Percentiles rank a stretch among this genome's conserved stretches.
Conservation (phyloP, 176 grass and related monocot species). For the Aegilops umbellulata region DNA sequence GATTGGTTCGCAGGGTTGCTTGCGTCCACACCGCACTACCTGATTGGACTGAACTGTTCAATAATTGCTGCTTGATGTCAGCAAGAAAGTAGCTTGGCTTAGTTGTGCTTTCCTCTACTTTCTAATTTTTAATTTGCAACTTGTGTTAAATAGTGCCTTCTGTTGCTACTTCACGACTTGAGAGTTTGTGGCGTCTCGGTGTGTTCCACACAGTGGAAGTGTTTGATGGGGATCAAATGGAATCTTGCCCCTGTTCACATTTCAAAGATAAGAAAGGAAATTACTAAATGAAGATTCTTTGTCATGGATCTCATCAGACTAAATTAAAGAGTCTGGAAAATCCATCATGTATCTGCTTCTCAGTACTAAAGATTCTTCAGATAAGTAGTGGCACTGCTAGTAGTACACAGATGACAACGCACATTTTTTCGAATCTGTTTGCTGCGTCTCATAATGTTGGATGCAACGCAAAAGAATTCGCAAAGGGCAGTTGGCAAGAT, state of each 20-base stretch:
- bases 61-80: conserved; percentile 46
- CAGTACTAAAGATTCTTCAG: not conserved
- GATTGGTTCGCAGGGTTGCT: conserved; percentile 26
- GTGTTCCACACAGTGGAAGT: conserved; percentile 12
- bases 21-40: conserved; percentile 16
- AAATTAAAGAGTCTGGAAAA: no score
- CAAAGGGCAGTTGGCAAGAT: conserved; percentile 7
- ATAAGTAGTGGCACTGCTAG: not conserved
- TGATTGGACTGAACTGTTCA: conserved; percentile 37
- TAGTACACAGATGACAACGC: not conserved
- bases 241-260: conserved; percentile 33
- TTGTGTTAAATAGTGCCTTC: not conserved
- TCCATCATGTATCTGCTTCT: not conserved
- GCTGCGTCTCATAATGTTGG: conserved; percentile 15
- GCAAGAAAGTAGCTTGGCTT: not conserved
- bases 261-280: not conserved
- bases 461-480: conserved; percentile 8
- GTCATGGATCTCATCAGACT: not conserved
- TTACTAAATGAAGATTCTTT: not conserved
- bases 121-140: conserved; percentile 4
- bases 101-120: conserved; percentile 15
- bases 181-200: conserved; percentile 31
- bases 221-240: conserved; percentile 40
- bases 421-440: not conserved
- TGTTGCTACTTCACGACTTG: conserved; percentile 9